These are phyloP conservation scores for Haberlea rhodopensis DNA, from an alignment of 257 asterid genomes.

Conservation along the genomic window DNA sequence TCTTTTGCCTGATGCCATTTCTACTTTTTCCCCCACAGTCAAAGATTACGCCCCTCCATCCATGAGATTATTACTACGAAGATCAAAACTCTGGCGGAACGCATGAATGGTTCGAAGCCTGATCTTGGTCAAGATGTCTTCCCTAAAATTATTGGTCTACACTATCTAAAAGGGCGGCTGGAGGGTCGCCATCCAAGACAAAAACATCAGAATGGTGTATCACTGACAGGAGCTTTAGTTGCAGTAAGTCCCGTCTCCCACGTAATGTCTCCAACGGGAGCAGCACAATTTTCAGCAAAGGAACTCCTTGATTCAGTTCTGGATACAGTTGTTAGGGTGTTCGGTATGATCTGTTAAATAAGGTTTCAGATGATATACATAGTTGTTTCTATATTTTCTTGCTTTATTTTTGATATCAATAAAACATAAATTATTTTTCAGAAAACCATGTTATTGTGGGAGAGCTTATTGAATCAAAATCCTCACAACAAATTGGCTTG, in stretches of 20 bases:
- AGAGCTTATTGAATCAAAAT: constrained; percentile 89
- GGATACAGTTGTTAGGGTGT: constrained; percentile 74
- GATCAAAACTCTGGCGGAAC: constrained; percentile 80
- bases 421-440: constrained; percentile 35
- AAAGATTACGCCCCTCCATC: constrained; percentile 87
- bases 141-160: constrained; percentile 61
- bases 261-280: constrained; percentile 89
- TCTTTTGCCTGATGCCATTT: constrained; percentile 23
- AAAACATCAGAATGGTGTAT: constrained; percentile 73
- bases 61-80: constrained; percentile 81
- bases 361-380: constrained; percentile 24
- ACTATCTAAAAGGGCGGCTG: constrained; percentile 63
- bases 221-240: constrained; percentile 55
- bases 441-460: constrained; percentile 99
- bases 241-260: constrained; percentile 93
- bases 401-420: constrained; percentile 19
- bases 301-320: constrained; percentile 86
- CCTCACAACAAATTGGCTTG: constrained; percentile 80
- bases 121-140: constrained; percentile 57
- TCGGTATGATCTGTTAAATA: constrained; percentile 52
- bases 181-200: constrained; percentile 67
- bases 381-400: constrained; percentile 27
- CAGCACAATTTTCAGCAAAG: constrained; percentile 82
- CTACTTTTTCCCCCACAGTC: constrained; percentile 48
- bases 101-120: constrained; percentile 49